Conservation (phyloP, 2,329 filamentous ascomycete genomes). For the Aureobasidium sp. region DNA sequence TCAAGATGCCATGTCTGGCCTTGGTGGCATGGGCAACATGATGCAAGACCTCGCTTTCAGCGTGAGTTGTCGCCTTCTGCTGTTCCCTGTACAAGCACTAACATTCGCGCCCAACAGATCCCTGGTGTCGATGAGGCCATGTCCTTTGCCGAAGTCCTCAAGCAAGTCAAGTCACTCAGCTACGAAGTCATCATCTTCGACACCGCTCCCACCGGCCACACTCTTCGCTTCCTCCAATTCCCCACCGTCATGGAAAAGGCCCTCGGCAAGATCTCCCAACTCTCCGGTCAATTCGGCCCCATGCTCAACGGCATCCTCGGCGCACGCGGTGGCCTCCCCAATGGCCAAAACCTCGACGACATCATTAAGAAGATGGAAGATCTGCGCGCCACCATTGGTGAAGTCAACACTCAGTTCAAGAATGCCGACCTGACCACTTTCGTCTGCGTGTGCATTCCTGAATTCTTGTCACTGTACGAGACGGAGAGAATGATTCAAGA, state of each 20-base stretch:
- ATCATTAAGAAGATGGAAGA: slow-evolving; percentile 93
- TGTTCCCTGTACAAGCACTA: not conserved
- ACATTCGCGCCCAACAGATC: slow-evolving; percentile 52
- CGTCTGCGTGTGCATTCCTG: slow-evolving; percentile 95
- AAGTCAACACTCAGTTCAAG: slow-evolving; percentile 98
- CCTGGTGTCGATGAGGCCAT: slow-evolving; percentile 98
- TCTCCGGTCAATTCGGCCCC: slow-evolving; percentile 89
- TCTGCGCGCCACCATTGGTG: slow-evolving; percentile 82
- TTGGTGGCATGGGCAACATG: slow-evolving; percentile 77
- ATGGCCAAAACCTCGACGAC: slow-evolving; percentile 87
- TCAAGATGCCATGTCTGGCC: slow-evolving; percentile 62
- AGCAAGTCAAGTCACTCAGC: slow-evolving; percentile 97
- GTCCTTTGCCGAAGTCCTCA: slow-evolving; percentile 98
- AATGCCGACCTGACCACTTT: slow-evolving; percentile 93
- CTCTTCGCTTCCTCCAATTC: slow-evolving; percentile 96
- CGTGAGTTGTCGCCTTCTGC: slow-evolving; percentile 44
- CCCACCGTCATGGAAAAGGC: slow-evolving; percentile 97
- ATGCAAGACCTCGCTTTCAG: slow-evolving; percentile 98
- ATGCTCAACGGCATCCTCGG: slow-evolving; percentile 92
- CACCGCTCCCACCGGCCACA: slow-evolving; percentile 95
- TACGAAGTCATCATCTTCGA: slow-evolving; percentile 99
- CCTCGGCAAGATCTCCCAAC: slow-evolving; percentile 90
- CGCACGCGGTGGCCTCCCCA: slow-evolving; percentile 67
- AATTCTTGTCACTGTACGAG: slow-evolving; percentile 95
- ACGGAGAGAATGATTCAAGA: slow-evolving; percentile 99